Evolutionary conservation across 1,284 basidiomycete species (phyloP).

Genomic region (Ceratobasidium sp.): DNA sequence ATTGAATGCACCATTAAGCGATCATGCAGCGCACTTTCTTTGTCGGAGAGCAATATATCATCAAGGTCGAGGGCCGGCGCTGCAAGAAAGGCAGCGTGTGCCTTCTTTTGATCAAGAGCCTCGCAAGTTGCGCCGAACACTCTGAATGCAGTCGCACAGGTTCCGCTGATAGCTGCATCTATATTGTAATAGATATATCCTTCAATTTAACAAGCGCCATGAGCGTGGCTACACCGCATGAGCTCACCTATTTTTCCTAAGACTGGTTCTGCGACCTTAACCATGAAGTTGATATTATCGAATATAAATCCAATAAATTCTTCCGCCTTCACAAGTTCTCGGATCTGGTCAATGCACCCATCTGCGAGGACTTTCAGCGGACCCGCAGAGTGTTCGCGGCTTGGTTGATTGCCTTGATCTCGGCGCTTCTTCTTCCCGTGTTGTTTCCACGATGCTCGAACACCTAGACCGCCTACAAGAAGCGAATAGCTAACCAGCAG

Average conservation of each 20-base stretch:
- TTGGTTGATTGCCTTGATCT: background rate
- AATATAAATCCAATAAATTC: conserved; percentile 47
- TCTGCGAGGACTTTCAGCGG: conserved; percentile 36
- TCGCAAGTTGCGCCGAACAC: background rate
- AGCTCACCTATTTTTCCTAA: conserved; percentile 48
- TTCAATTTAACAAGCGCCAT: too few relatives aligned
- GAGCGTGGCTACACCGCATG: too few relatives aligned
- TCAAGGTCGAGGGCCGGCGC: conserved; percentile 7
- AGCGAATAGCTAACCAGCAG: conserved; percentile 48
- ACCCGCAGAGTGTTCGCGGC: background rate
- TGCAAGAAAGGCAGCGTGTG: background rate
- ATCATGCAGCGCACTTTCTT: conserved; percentile 44
- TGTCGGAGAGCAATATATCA: conserved; percentile 46
- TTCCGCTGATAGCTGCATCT: background rate
- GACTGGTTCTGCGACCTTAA: conserved; percentile 49
- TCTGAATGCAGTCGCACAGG: background rate
- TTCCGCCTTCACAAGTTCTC: conserved; percentile 41
- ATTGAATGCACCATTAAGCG: conserved; percentile 48
- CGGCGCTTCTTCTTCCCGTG: background rate
- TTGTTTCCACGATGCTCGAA: background rate
- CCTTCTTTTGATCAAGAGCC: background rate
- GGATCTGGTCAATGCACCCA: conserved; percentile 36
- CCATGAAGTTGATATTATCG: conserved; percentile 53
- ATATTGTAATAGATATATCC: background rate
- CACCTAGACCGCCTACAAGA: conserved; percentile 36